Base-by-base conservation (phyloP, 2,329 filamentous ascomycete genomes). In the Thermochaetoides dissita region DNA sequence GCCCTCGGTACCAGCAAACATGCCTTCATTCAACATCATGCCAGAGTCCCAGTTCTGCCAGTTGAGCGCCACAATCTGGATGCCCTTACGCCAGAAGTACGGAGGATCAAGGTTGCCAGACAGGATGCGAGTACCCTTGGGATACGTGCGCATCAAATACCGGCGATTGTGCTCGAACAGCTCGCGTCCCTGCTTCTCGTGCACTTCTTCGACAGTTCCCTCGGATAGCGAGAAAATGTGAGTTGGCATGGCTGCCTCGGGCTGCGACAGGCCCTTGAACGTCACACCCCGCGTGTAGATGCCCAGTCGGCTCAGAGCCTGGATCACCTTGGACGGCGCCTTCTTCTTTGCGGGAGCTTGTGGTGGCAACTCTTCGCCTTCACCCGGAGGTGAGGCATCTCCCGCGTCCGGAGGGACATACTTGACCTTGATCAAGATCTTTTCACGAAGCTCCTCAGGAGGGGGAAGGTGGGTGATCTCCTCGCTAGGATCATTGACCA, bases 21-120 rank as follows among this genome's bases (percentile, higher is more conserved):
- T 91, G 52, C 77, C 88, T 56, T 91, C 80, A 56, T 95, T 95
- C 10, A 94, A 72, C 89, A 95, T 95, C 80, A 93, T 93, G 30
- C 85, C 87, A 52, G 85, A 81, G 55, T 95, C 87, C 60, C 83
- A 79, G 47, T 79, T 81, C 61, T 96, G 88, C 85, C 88, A 96
- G 63, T 95, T 95, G 46, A 96, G 67, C 0, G 88, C 88, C 1
- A 93, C 86, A 52, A 95, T 81, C 60, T 95, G 88, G 3, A 93
- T 81, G 10, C 88, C 88, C 49, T 84, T 80, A 30, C 85, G 74
- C 88, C 88, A 95, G 61, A 88, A 91, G 3, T 81, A 71, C 1
- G 78, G 74, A 5, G 89, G 87, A 51, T 94, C 85, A 9, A 93
- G 68, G 56, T 95, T 96, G 1, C 84, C 91, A 0, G 85, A 94